Evolutionary conservation across 257 asterid species (phyloP).

Genomic region (Mentha longifolia): DNA sequence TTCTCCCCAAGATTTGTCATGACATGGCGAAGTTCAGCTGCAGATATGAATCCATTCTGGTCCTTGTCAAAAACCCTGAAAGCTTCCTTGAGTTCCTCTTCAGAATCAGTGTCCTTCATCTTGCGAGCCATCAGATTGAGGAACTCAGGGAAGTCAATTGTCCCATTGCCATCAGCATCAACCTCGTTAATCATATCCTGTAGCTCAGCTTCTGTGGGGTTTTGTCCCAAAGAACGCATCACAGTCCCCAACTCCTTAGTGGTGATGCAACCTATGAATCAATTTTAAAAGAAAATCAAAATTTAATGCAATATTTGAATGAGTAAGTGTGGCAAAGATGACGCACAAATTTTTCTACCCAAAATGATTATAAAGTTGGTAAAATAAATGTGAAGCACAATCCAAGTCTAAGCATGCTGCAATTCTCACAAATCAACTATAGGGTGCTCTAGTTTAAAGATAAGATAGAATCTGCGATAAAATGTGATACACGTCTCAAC

Average conservation of each 20-base stretch:
- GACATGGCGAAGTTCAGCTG: slow-evolving; percentile 66
- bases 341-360: slow-evolving; percentile 14
- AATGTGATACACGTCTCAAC: background rate
- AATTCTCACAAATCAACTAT: slow-evolving; percentile 1
- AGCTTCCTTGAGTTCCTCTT: slow-evolving; percentile 69
- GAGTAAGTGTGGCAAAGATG: background rate
- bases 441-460: background rate
- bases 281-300: background rate
- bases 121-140: slow-evolving; percentile 69
- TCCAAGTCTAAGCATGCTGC: background rate
- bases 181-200: slow-evolving; percentile 69
- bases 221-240: slow-evolving; percentile 69
- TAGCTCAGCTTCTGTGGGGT: slow-evolving; percentile 64
- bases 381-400: background rate
- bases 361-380: background rate
- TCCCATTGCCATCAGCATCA: slow-evolving; percentile 65
- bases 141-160: slow-evolving; percentile 64
- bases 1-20: slow-evolving; percentile 75
- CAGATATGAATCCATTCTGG: slow-evolving; percentile 59
- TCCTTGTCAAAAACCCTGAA: slow-evolving; percentile 66
- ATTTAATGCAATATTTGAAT: background rate
- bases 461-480: background rate
- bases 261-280: slow-evolving; percentile 56
- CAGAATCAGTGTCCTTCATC: slow-evolving; percentile 61
- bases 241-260: slow-evolving; percentile 64